Evolutionary conservation across 2,329 filamentous ascomycete species (phyloP).

Genomic region (Podosphaera xanthii): DNA sequence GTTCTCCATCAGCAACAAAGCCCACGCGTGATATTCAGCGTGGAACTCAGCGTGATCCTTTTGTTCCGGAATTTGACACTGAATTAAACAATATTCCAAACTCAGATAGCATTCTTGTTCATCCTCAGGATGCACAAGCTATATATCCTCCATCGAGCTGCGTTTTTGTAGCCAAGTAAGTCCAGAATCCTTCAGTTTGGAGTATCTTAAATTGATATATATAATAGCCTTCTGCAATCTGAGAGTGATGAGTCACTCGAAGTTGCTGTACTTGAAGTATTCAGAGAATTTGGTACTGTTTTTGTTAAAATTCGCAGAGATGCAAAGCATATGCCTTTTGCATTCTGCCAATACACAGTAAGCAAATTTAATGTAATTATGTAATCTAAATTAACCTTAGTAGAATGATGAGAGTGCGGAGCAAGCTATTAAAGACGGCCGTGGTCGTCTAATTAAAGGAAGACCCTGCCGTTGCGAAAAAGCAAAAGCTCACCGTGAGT

Average conservation of each 20-base stretch:
- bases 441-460: conserved; percentile 27
- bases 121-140: conserved; percentile 12
- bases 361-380: conserved; percentile 13
- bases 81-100: conserved; percentile 1
- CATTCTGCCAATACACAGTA: conserved; percentile 40
- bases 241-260: conserved; percentile 28
- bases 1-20: conserved; percentile 5
- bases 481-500: conserved; percentile 34
- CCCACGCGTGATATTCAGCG: not conserved
- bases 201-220: not conserved
- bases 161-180: conserved; percentile 45
- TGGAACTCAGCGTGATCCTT: conserved; percentile 5
- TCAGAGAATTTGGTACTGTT: conserved; percentile 30
- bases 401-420: conserved; percentile 28
- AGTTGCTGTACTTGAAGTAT: conserved; percentile 27
- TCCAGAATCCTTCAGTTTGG: conserved; percentile 4
- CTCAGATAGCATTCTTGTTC: conserved; percentile 4
- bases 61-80: conserved; percentile 5
- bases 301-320: conserved; percentile 43
- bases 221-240: conserved; percentile 25
- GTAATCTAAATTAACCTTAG: conserved; percentile 5
- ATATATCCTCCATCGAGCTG: conserved; percentile 27
- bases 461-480: conserved; percentile 36
- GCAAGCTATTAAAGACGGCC: conserved; percentile 24
- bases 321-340: conserved; percentile 34